These are phyloP conservation scores for Penicillium antarcticum DNA, from an alignment of 495 filamentous ascomycete species.

Conservation along the genomic window DNA sequence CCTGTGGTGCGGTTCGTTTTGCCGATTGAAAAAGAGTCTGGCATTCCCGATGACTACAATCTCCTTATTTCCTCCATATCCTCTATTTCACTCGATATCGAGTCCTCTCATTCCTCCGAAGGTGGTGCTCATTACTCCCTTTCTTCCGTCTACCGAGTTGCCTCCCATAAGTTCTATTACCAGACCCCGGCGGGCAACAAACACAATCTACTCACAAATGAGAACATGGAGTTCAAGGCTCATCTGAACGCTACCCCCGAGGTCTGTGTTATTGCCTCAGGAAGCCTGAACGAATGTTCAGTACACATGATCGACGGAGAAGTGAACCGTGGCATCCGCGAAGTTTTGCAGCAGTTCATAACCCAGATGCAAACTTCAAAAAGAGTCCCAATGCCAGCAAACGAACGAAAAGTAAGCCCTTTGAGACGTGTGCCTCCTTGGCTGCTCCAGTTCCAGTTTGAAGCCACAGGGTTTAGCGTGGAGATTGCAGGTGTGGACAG, in stretches of 20 bases:
- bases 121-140: slow-evolving; percentile 85
- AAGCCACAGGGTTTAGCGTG: slow-evolving; percentile 82
- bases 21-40: slow-evolving; percentile 65
- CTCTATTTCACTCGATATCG: slow-evolving; percentile 84
- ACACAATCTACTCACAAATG: slow-evolving; percentile 81
- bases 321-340: slow-evolving; percentile 85
- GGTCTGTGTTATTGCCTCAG: slow-evolving; percentile 74
- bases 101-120: slow-evolving; percentile 87
- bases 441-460: slow-evolving; percentile 79
- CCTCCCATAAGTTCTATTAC: slow-evolving; percentile 92
- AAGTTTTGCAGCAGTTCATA: slow-evolving; percentile 80
- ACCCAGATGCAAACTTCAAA: slow-evolving; percentile 63
- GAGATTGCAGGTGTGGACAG: slow-evolving; percentile 88
- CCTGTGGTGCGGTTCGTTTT: slow-evolving; percentile 87
- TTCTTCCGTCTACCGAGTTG: slow-evolving; percentile 73
- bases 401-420: slow-evolving; percentile 58
- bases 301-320: slow-evolving; percentile 87
- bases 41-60: slow-evolving; percentile 69
- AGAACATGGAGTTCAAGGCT: slow-evolving; percentile 80
- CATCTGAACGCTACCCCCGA: slow-evolving; percentile 83
- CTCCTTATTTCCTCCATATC: slow-evolving; percentile 92
- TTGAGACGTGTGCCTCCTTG: slow-evolving; percentile 76
- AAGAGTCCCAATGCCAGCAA: slow-evolving; percentile 44
- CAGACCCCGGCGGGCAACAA: slow-evolving; percentile 77
- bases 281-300: slow-evolving; percentile 80